These are phyloP conservation scores for Phascolomyces articulosus DNA, from an alignment of 371 early-diverging fungal species.

Conservation along the genomic window DNA sequence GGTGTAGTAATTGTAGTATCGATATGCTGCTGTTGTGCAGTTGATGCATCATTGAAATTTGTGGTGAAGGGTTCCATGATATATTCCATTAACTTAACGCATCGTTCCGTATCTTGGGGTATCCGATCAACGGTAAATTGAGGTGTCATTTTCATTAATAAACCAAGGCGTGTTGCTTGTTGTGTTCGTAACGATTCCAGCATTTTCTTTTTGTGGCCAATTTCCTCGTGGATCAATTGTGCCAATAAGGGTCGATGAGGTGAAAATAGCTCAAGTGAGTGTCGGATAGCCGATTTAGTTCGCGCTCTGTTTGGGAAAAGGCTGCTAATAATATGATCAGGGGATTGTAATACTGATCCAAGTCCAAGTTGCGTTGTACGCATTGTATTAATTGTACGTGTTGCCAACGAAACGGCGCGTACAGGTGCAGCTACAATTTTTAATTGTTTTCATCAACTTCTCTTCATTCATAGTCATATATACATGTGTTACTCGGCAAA, in stretches of 20 bases:
- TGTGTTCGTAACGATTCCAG: slow-evolving; percentile 56
- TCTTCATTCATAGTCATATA: too few relatives aligned
- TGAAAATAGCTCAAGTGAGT: slow-evolving; percentile 10
- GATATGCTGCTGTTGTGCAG: neutral
- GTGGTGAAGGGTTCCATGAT: slow-evolving; percentile 8
- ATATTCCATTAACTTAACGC: slow-evolving; percentile 19
- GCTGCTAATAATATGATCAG: slow-evolving; percentile 29
- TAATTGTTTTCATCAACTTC: neutral
- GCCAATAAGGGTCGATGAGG: slow-evolving; percentile 47
- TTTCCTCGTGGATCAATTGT: slow-evolving; percentile 63
- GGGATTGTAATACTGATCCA: slow-evolving; percentile 23
- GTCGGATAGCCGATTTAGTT: slow-evolving; percentile 4
- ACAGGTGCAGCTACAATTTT: slow-evolving; percentile 44
- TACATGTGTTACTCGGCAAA: too few relatives aligned
- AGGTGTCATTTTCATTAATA: slow-evolving; percentile 43
- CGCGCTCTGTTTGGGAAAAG: slow-evolving; percentile 32
- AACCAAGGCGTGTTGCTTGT: slow-evolving; percentile 69
- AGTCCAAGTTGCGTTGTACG: slow-evolving; percentile 22
- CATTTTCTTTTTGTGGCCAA: slow-evolving; percentile 54
- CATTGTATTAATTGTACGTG: slow-evolving; percentile 18
- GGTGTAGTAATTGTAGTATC: neutral
- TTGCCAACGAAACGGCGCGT: slow-evolving; percentile 39
- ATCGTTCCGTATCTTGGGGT: slow-evolving; percentile 8
- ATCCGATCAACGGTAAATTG: slow-evolving; percentile 17
- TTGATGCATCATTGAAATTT: slow-evolving; percentile 1